Conservation (phyloP, 164 flowering plant species). For the Litsea cubeba region DNA sequence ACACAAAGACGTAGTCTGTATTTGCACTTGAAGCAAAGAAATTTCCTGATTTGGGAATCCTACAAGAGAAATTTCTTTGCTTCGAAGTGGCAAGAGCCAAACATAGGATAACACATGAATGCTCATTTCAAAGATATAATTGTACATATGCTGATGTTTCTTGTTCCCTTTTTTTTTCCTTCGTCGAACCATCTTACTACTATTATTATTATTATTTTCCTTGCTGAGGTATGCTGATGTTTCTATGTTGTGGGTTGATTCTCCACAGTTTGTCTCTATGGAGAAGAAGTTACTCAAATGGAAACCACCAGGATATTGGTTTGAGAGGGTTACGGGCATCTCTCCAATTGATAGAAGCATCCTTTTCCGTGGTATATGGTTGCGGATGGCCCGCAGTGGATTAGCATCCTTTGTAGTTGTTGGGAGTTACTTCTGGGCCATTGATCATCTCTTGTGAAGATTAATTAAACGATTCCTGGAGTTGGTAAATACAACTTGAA, state of each 20-base stretch:
- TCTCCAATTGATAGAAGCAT: slow-evolving; percentile 76
- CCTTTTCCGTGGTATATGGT: slow-evolving; percentile 54
- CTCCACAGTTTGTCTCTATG: slow-evolving; percentile 58
- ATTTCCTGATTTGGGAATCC: background rate
- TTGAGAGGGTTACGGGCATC: slow-evolving; percentile 76
- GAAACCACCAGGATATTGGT: slow-evolving; percentile 59
- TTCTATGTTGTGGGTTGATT: background rate
- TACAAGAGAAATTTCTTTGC: background rate
- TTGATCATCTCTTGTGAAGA: slow-evolving; percentile 37
- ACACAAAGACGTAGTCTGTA: too few species aligned
- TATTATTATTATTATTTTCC: background rate
- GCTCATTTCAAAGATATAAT: background rate
- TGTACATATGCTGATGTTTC: background rate
- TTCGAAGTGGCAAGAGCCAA: background rate
- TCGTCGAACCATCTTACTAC: background rate
- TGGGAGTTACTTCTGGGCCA: slow-evolving; percentile 53
- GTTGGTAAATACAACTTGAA: too few species aligned
- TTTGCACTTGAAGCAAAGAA: too few species aligned
- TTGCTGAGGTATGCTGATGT: background rate
- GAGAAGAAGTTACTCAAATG: slow-evolving; percentile 73
- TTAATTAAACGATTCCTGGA: background rate
- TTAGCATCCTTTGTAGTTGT: slow-evolving; percentile 63
- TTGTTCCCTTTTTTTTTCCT: too few species aligned
- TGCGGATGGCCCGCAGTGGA: slow-evolving; percentile 80
- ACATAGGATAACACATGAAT: background rate